These are phyloP conservation scores for Aspergillus awamori DNA, from an alignment of 2,329 filamentous ascomycete genomes.

Conservation along the genomic window DNA sequence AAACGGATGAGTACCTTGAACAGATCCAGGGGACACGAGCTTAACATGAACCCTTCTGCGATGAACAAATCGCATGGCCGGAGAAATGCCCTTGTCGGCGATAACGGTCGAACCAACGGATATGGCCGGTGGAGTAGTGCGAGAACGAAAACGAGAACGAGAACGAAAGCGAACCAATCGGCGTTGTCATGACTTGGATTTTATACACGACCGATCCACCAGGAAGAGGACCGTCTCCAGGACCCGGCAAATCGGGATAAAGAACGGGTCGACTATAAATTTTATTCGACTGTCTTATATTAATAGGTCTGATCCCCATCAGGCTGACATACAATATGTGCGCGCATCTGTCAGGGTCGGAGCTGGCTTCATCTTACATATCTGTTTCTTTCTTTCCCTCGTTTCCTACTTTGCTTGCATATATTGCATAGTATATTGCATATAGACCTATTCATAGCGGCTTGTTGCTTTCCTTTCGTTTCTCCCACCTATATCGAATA, in stretches of 20 bases:
- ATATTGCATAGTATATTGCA: neutral
- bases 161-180: conserved; percentile 25
- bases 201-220: conserved; percentile 16
- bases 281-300: conserved; percentile 1
- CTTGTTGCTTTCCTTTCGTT: neutral
- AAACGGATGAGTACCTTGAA: neutral
- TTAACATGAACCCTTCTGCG: neutral
- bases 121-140: conserved; percentile 19
- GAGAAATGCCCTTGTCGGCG: neutral
- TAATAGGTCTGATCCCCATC: neutral
- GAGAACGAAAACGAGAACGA: conserved; percentile 34
- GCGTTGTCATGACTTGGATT: neutral
- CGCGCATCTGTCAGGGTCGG: conserved; percentile 2
- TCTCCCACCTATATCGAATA: neutral
- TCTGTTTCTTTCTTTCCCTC: neutral
- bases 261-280: neutral
- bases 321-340: neutral
- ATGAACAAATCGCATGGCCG: neutral
- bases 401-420: neutral
- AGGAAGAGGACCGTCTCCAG: conserved; percentile 2
- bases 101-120: neutral
- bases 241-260: conserved; percentile 3
- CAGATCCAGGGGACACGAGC: neutral
- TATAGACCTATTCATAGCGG: neutral
- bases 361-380: neutral